Conservation (phyloP, 2,329 filamentous ascomycete species). For the Xylariomycetidae sp. region DNA sequence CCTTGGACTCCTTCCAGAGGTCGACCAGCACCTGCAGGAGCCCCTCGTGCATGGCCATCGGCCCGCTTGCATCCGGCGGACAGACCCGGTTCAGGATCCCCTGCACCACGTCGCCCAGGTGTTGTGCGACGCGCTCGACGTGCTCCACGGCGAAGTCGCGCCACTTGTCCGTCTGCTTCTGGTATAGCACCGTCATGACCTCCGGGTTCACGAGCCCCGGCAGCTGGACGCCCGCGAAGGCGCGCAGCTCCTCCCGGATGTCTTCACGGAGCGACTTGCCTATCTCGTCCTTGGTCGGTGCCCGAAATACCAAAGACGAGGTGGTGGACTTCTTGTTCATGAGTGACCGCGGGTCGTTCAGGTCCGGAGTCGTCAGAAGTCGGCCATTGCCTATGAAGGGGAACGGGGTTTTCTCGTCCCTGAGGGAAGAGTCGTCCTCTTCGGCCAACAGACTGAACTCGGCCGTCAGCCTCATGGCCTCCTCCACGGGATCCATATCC, state of each 20-base stretch:
- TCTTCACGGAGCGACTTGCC: conserved; percentile 9
- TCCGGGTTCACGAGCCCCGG: conserved; percentile 28
- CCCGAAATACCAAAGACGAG: no score
- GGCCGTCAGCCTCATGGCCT: conserved; percentile 2
- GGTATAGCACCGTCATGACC: conserved; percentile 25
- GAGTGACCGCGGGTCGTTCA: not conserved
- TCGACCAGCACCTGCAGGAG: conserved; percentile 12
- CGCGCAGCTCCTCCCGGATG: conserved; percentile 22
- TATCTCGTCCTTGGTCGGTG: not conserved
- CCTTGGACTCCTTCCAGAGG: conserved; percentile 6
- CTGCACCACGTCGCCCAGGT: conserved; percentile 7
- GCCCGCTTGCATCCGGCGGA: not conserved
- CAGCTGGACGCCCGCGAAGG: conserved; percentile 26
- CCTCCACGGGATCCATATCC: conserved; percentile 9
- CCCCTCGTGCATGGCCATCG: conserved; percentile 7
- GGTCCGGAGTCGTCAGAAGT: not conserved
- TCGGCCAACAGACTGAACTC: not conserved
- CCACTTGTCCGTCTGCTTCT: conserved; percentile 30
- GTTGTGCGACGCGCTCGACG: conserved; percentile 13
- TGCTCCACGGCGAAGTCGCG: conserved; percentile 18
- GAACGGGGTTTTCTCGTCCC: not conserved
- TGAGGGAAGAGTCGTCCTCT: not conserved
- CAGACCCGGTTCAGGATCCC: conserved; percentile 3
- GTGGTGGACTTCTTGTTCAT: not conserved
- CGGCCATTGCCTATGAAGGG: not conserved